These are phyloP conservation scores for Echria macrotheca DNA, from an alignment of 495 filamentous ascomycete species.

Conservation along the genomic window DNA sequence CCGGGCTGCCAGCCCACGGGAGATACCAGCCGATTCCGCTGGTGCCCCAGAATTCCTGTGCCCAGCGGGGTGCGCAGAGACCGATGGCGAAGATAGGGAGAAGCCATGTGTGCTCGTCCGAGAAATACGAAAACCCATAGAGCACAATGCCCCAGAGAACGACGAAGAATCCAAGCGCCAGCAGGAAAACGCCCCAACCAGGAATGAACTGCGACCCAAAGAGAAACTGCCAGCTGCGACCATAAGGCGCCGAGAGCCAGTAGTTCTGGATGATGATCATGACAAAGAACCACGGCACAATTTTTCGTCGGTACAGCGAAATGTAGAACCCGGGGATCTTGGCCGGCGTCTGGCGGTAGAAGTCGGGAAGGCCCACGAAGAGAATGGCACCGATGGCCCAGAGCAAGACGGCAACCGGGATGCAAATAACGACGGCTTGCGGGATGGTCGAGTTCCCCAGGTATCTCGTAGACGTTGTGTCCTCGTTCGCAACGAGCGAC, in stretches of 20 bases:
- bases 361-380: slow-evolving; percentile 54
- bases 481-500: slow-evolving; percentile 30
- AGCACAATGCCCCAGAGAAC: slow-evolving; percentile 48
- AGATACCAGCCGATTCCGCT: slow-evolving; percentile 50
- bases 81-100: slow-evolving; percentile 56
- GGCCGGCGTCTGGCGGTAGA: slow-evolving; percentile 61
- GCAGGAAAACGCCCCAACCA: slow-evolving; percentile 44
- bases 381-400: slow-evolving; percentile 46
- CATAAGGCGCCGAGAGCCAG: slow-evolving; percentile 54
- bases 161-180: slow-evolving; percentile 54
- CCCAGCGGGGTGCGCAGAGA: slow-evolving; percentile 52
- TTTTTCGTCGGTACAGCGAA: slow-evolving; percentile 51
- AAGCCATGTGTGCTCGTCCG: slow-evolving; percentile 54
- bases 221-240: slow-evolving; percentile 58
- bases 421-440: slow-evolving; percentile 41
- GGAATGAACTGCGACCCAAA: slow-evolving; percentile 46
- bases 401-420: slow-evolving; percentile 47
- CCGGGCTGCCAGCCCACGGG: slow-evolving; percentile 48
- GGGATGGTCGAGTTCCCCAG: slow-evolving; percentile 26
- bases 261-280: slow-evolving; percentile 60
- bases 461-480: slow-evolving; percentile 22
- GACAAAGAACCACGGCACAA: slow-evolving; percentile 55
- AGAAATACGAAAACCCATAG: slow-evolving; percentile 39
- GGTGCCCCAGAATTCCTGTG: slow-evolving; percentile 57
- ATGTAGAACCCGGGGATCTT: slow-evolving; percentile 56